Evolutionary conservation across 2,329 filamentous ascomycete species (phyloP).

Genomic region (Colletotrichum lini): DNA sequence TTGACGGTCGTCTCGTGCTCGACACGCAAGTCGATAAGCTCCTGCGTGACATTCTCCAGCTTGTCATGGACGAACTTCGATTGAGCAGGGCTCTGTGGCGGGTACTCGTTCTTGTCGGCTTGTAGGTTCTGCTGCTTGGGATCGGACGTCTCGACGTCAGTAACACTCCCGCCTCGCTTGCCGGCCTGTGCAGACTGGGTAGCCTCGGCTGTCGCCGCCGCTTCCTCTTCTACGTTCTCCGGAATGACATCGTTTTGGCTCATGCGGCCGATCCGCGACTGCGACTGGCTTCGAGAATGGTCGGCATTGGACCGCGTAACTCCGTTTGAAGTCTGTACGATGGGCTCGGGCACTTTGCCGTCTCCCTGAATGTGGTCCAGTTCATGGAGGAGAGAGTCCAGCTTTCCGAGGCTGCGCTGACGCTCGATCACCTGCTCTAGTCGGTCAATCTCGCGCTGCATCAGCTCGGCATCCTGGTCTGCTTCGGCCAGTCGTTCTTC

Average conservation of each 20-base stretch:
- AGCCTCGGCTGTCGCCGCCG: conserved; percentile 29
- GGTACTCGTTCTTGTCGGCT: conserved; percentile 53
- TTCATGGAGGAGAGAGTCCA: conserved; percentile 93
- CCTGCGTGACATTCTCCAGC: conserved; percentile 90
- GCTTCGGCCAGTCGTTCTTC: conserved; percentile 96
- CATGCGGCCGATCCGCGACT: conserved; percentile 60
- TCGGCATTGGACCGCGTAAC: conserved; percentile 61
- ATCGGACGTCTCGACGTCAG: conserved; percentile 24
- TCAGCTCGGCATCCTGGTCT: conserved; percentile 94
- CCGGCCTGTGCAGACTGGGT: conserved; percentile 47
- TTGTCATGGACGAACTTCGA: conserved; percentile 92
- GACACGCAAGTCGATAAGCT: conserved; percentile 89
- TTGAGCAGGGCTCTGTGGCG: conserved; percentile 81
- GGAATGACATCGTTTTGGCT: conserved; percentile 69
- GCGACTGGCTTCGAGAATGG: conserved; percentile 64
- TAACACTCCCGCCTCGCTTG: conserved; percentile 36
- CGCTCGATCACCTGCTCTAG: conserved; percentile 96
- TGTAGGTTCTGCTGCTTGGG: conserved; percentile 34
- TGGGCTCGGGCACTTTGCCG: conserved; percentile 58
- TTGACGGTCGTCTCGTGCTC: conserved; percentile 89
- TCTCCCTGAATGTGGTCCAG: conserved; percentile 83
- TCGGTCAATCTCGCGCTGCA: conserved; percentile 96
- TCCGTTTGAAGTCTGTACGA: conserved; percentile 56
- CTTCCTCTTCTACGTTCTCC: conserved; percentile 64
- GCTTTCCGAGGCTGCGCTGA: conserved; percentile 92